Conservation (phyloP, 2,329 filamentous ascomycete genomes). For the Pestalotiopsis sp. region DNA sequence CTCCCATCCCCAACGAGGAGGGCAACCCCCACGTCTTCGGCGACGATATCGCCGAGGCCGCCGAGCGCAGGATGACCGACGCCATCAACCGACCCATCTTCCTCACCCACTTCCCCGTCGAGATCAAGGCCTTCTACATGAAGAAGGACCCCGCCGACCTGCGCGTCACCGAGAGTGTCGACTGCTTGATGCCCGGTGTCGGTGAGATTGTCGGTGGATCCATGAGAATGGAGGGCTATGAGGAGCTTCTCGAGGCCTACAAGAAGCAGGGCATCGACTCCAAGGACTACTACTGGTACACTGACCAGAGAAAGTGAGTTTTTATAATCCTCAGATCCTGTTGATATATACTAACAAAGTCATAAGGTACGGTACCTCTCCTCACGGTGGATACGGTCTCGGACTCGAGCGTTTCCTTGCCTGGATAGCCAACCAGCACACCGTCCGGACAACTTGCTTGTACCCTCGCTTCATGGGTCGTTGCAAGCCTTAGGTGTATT, state of each 20-base stretch:
- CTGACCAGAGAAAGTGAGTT: slow-evolving; percentile 89
- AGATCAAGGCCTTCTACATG: slow-evolving; percentile 99
- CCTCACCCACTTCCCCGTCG: slow-evolving; percentile 93
- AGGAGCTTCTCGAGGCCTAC: slow-evolving; percentile 87
- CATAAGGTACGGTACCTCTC: slow-evolving; percentile 83
- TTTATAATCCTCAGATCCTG: background rate
- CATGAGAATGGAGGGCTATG: slow-evolving; percentile 93
- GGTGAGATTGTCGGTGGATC: slow-evolving; percentile 95
- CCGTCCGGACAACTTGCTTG: slow-evolving; percentile 68
- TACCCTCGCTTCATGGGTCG: slow-evolving; percentile 82
- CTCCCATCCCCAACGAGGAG: slow-evolving; percentile 85
- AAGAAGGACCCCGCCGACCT: slow-evolving; percentile 78
- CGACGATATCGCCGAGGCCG: slow-evolving; percentile 97
- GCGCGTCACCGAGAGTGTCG: slow-evolving; percentile 90
- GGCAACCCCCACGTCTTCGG: slow-evolving; percentile 88
- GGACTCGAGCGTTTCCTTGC: slow-evolving; percentile 81
- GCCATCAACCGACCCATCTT: slow-evolving; percentile 94
- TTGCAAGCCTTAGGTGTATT: slow-evolving; percentile 64
- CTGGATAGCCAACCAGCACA: slow-evolving; percentile 66
- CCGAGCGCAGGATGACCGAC: slow-evolving; percentile 96
- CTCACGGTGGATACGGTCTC: slow-evolving; percentile 81
- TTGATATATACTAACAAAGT: slow-evolving; percentile 17
- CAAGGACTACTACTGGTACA: slow-evolving; percentile 96
- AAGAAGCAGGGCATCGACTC: slow-evolving; percentile 84
- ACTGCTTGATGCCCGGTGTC: slow-evolving; percentile 85